A percentile compares a stretch with the other conserved stretches of the same genome.
Evolutionary conservation across 495 filamentous ascomycete species (phyloP).

Genomic region (Jackrogersella multiformis): DNA sequence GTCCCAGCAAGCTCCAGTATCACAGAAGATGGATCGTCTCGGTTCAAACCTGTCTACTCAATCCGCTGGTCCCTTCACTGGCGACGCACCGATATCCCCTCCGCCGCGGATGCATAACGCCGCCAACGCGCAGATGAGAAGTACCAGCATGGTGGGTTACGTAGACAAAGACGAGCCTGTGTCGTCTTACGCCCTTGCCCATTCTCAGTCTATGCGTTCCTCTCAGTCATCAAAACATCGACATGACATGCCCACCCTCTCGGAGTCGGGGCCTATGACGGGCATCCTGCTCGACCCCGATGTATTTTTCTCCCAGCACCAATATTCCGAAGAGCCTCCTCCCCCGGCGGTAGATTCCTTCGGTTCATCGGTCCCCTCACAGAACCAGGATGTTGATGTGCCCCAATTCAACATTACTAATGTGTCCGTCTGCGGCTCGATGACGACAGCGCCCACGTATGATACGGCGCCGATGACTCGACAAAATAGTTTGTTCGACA

Average conservation of each 20-base stretch:
- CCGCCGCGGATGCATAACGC: constrained; percentile 25
- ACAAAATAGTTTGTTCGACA: constrained; percentile 56
- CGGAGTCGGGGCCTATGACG: constrained; percentile 34
- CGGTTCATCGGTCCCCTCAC: constrained; percentile 27
- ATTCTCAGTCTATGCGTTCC: constrained; percentile 37
- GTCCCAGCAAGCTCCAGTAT: constrained; percentile 44
- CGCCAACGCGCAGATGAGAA: constrained; percentile 34
- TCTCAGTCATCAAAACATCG: constrained; percentile 35
- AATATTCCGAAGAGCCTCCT: constrained; percentile 30
- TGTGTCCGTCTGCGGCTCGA: constrained; percentile 54
- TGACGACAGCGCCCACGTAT: constrained; percentile 56
- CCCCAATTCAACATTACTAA: constrained; percentile 43
- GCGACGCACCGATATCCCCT: constrained; percentile 40
- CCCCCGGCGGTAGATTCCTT: constrained; percentile 14
- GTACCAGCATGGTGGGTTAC: constrained; percentile 32
- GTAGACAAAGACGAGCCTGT: constrained; percentile 32
- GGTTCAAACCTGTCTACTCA: constrained; percentile 45
- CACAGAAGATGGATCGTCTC: constrained; percentile 46
- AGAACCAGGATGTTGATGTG: constrained; percentile 41
- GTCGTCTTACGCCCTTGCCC: constrained; percentile 35
- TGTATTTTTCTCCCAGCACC: constrained; percentile 40
- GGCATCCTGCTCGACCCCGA: constrained; percentile 41
- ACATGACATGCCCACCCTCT: constrained; percentile 38
- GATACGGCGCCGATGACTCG: constrained; percentile 58
- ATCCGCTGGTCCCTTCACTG: constrained; percentile 45